phyloP scores from a whole-genome alignment of 177 flowering plant species.

The Telopea speciosissima region DNA sequence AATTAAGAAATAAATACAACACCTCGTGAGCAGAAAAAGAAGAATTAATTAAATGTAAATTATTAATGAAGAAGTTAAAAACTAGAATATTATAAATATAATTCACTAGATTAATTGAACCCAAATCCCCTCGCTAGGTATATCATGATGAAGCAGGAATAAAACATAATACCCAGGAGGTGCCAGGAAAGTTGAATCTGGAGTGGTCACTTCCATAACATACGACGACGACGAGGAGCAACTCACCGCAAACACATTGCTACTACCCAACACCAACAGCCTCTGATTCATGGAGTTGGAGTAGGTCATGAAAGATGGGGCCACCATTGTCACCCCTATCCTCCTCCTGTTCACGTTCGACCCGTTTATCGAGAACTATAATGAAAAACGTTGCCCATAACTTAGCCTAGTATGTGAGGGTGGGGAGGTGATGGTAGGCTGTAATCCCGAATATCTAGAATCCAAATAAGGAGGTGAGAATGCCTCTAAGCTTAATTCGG shows the following conservation, averaged over 20 bases:
- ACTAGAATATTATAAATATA: too few species aligned
- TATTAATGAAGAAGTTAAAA: too few species aligned
- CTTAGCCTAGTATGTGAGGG: slow-evolving; percentile 20
- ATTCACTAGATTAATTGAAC: too few species aligned
- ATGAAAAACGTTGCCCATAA: slow-evolving; percentile 25
- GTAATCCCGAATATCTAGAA: slow-evolving; percentile 9
- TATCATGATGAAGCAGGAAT: slow-evolving; percentile 39
- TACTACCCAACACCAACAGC: slow-evolving; percentile 29
- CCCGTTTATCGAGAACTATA: slow-evolving; percentile 35
- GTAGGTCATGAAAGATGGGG: slow-evolving; percentile 47
- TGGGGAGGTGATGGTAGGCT: slow-evolving; percentile 36
- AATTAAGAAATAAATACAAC: too few species aligned
- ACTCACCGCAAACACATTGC: slow-evolving; percentile 13
- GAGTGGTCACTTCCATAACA: slow-evolving; percentile 28
- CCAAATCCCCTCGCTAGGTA: slow-evolving; percentile 81
- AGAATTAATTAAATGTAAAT: too few species aligned
- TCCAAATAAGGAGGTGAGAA: slow-evolving; percentile 48
- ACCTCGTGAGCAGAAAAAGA: too few species aligned
- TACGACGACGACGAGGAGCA: slow-evolving; percentile 22
- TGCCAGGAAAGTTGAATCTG: slow-evolving; percentile 42
- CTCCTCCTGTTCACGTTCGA: neutral
- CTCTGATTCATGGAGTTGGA: slow-evolving; percentile 52
- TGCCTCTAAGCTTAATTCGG: too few species aligned
- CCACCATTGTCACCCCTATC: slow-evolving; percentile 48
- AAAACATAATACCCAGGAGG: too few species aligned